Base-by-base conservation (phyloP, 768 basidiomycete species). In the Suillus hirtellus region DNA sequence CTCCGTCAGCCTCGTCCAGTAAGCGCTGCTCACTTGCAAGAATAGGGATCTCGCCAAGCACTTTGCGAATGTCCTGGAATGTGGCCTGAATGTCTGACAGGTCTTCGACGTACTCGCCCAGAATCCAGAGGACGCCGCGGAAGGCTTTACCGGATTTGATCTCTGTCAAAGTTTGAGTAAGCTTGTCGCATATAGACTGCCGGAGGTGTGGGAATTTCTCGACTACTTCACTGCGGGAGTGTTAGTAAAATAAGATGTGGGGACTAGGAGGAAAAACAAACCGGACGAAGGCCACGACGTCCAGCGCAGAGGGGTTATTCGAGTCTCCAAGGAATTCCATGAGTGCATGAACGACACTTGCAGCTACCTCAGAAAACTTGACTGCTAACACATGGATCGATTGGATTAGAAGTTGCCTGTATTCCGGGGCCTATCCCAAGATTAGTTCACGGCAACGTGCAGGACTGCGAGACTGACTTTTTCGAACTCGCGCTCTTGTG, bases 111-210 rank as follows among this genome's bases (percentile, higher is more conserved):
- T 21, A 21, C 46, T 47, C 46, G 11, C 46, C 96, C n/a, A 98
- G 82, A 67, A 99, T 97, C 96, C 97, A 99, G 55, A 99, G 84
- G 19, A 98, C 85, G 8, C 96, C 97, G 5, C 95, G 89, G 82
- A 92, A 98, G 27, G 99, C 96, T 76, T 98, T 99, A 61, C 95
- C 95, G 1, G 93, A 95, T 76, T 95, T 95, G 78, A 98, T 93
- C 65, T 93, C 55, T 21, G 46, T 47, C 46, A 98, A 87, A 0
- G 93, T 91, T 37, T 84, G 78, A 54, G 90, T 86, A 60, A 99
- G 86, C 71, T 94, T 95, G 71, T 92, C 88, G 63, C 89, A 89
- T 68, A 99, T 94, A 9, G 90, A 84, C 2, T 81, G 71, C 9
- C 96, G 90, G 10, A 99, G 85, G 60, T 84, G 78, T 1, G 96